A percentile compares a stretch with the other conserved stretches of the same genome.
Evolutionary conservation across 495 filamentous ascomycete genomes (phyloP).

Genomic region (Neurospora discreta): DNA sequence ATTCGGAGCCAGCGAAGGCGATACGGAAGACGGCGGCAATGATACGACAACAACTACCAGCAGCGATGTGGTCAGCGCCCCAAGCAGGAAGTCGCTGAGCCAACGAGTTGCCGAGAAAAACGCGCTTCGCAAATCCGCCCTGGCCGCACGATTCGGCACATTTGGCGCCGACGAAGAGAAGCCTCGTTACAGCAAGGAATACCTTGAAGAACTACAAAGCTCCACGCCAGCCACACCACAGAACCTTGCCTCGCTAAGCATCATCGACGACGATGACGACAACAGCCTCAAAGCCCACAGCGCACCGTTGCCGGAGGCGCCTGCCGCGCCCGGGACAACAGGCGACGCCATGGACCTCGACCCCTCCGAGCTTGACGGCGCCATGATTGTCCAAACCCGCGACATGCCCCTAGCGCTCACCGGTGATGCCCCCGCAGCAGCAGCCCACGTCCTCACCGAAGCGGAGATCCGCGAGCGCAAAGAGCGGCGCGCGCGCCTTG

Average conservation of each 20-base stretch:
- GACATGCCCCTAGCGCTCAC: conserved; percentile 6
- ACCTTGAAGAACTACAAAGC: conserved; percentile 70
- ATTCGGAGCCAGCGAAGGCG: conserved; percentile 54
- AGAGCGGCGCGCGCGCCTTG: conserved; percentile 67
- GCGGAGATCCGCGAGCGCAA: conserved; percentile 92
- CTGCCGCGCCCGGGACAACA: neutral
- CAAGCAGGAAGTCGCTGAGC: conserved; percentile 58
- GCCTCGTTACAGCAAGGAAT: conserved; percentile 78
- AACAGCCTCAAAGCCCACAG: neutral
- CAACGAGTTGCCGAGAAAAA: conserved; percentile 62
- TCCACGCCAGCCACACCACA: conserved; percentile 74
- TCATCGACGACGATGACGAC: conserved; percentile 11
- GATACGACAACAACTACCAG: conserved; percentile 10
- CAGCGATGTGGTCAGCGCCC: conserved; percentile 47
- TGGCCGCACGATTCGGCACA: conserved; percentile 42
- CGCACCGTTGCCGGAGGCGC: conserved; percentile 20
- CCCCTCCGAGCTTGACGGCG: conserved; percentile 44
- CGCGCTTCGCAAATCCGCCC: conserved; percentile 40
- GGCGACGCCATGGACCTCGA: conserved; percentile 42
- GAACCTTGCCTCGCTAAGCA: conserved; percentile 28
- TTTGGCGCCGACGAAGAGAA: conserved; percentile 51
- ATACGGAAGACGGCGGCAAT: conserved; percentile 39
- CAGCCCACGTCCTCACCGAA: conserved; percentile 53
- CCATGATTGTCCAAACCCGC: conserved; percentile 48
- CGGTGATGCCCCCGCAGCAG: neutral